These are phyloP conservation scores for Penicillium sp. DNA, from an alignment of 2,329 filamentous ascomycete species.

Conservation along the genomic window DNA sequence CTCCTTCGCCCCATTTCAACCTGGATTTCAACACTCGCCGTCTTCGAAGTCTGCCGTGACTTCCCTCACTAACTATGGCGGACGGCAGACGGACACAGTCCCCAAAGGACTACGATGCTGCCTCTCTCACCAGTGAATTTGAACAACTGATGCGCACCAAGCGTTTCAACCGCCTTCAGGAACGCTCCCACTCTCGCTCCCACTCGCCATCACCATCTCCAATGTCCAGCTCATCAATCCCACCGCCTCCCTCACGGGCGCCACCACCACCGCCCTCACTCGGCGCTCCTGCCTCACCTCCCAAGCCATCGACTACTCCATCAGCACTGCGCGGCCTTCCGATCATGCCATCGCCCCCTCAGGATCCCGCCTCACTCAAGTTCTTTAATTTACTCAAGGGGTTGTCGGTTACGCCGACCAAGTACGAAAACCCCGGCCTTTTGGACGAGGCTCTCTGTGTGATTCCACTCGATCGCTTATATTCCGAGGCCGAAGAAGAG, in stretches of 20 bases:
- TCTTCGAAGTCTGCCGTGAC: slow-evolving; percentile 24
- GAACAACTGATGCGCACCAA: slow-evolving; percentile 83
- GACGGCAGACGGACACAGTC: slow-evolving; percentile 37
- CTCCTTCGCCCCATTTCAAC: slow-evolving; percentile 10
- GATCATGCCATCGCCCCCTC: slow-evolving; percentile 73
- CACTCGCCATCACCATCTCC: slow-evolving; percentile 59
- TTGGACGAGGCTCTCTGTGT: slow-evolving; percentile 86
- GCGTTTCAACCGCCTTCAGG: slow-evolving; percentile 79
- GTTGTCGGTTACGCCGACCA: slow-evolving; percentile 82
- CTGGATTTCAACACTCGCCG: slow-evolving; percentile 26
- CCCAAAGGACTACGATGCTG: slow-evolving; percentile 65
- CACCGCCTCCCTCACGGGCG: slow-evolving; percentile 38
- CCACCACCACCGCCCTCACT: slow-evolving; percentile 38
- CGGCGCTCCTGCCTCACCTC: slow-evolving; percentile 39
- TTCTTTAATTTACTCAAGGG: slow-evolving; percentile 82
- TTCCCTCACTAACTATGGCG: slow-evolving; percentile 37
- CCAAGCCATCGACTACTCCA: slow-evolving; percentile 36
- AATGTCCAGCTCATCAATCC: slow-evolving; percentile 30
- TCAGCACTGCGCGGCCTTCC: slow-evolving; percentile 59
- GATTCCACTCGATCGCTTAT: slow-evolving; percentile 87
- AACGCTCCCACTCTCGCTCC: slow-evolving; percentile 59
- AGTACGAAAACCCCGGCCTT: slow-evolving; percentile 94
- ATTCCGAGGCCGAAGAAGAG: slow-evolving; percentile 92
- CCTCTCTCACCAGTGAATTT: slow-evolving; percentile 79
- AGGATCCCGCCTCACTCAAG: slow-evolving; percentile 69